Evolutionary conservation across 306 rosid genomes (phyloP).

Genomic region (Castanea mollissima): DNA sequence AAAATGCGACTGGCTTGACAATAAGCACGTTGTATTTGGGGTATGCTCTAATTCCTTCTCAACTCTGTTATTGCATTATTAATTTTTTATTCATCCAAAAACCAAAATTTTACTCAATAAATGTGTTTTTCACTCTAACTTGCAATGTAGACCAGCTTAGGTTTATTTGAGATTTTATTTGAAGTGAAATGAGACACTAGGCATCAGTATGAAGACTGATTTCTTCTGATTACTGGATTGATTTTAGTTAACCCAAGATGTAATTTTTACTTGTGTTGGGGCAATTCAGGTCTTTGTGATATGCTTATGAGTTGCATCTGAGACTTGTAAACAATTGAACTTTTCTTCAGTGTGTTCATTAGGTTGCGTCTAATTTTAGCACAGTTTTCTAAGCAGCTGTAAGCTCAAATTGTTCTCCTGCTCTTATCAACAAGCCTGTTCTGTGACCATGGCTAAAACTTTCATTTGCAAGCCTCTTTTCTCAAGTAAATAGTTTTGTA

Average conservation of each 20-base stretch:
- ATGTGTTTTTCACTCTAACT: background rate
- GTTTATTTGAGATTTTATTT: background rate
- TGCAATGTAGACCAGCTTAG: background rate
- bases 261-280: background rate
- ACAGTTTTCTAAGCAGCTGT: background rate
- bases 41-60: conserved; percentile 46
- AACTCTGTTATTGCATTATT: background rate
- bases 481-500: background rate
- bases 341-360: background rate
- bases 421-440: background rate
- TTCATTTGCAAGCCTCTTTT: background rate
- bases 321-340: background rate
- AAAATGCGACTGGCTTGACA: conserved; percentile 98
- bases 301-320: background rate
- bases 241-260: background rate
- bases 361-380: background rate
- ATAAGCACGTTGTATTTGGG: conserved; percentile 98
- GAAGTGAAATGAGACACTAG: background rate
- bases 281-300: background rate
- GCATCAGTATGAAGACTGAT: background rate
- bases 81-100: background rate
- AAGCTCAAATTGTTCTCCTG: background rate
- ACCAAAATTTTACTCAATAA: background rate
- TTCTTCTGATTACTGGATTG: background rate
- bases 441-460: background rate